Base-by-base conservation (phyloP, 2,329 filamentous ascomycete species). In the Trichoderma brevicompactum region DNA sequence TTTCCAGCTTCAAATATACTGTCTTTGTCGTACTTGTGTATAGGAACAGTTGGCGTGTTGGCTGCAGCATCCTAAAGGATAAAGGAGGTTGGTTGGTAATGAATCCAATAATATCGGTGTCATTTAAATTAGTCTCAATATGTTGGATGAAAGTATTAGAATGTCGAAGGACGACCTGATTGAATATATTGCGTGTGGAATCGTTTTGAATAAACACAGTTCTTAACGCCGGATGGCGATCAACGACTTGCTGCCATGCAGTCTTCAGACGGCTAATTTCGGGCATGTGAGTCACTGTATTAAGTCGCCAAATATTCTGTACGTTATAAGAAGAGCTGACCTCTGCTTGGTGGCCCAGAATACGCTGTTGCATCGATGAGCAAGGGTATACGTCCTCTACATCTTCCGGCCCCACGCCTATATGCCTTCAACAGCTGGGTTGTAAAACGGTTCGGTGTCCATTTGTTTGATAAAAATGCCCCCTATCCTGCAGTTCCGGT, bases 351-450 rank as follows among this genome's bases (percentile, higher is more conserved):
- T 43, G 36, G 9, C 9, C 6, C 6, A 59, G 17, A 44, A 56
- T 56, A 17, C 53, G 32, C 15, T 56, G 32, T 19, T 56, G 53
- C 53, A 56, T 56, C 28, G 53, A 34, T 38, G 53, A 56, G 19
- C 53, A 56, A 41, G 53, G 53, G 19, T 40, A 56, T 17, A 56
- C 15, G 28, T 56, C 53, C 36, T 56, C 53, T n/a, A 56, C 36
- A 43, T 56, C 53, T 15, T 56, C 36, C 4, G 28, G 36, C 13
- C 36, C 8, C 13, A 17, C 38, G 10, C 43, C 23, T 36, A 17
- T n/a, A n/a, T n/a, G n/a, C n/a, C n/a, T n/a, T n/a, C n/a, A n/a
- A n/a, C n/a, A n/a, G n/a, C n/a, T n/a, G n/a, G n/a, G n/a, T n/a
- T n/a, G n/a, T n/a, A n/a, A n/a, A n/a, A n/a, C n/a, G n/a, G n/a